phyloP scores from a whole-genome alignment of 805 yeast species.

The Ogataea pignaliae region DNA sequence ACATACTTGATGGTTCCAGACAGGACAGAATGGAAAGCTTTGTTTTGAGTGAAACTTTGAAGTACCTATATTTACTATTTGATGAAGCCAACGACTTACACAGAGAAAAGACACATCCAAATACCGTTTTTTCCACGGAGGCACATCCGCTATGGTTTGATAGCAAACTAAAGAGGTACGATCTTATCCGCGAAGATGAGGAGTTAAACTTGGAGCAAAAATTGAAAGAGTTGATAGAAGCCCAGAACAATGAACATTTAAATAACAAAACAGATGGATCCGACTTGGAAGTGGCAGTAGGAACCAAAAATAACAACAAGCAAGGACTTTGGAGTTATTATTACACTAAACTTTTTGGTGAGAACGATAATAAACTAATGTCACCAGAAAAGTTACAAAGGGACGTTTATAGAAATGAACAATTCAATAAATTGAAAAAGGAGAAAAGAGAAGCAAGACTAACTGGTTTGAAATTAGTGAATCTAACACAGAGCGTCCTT shows the following conservation, averaged over 20 bases:
- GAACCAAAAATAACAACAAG: background rate
- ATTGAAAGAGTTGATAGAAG: no score
- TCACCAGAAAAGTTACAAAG: background rate
- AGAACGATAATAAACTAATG: background rate
- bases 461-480: background rate
- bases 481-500: background rate
- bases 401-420: background rate
- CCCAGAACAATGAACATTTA: no score
- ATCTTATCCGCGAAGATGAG: conserved; percentile 23
- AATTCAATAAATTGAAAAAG: background rate
- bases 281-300: no score
- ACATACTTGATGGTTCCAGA: conserved; percentile 53
- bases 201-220: no score
- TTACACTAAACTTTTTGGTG: conserved; percentile 1
- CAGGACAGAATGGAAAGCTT: conserved; percentile 91
- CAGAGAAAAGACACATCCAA: conserved; percentile 28
- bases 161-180: conserved; percentile 21
- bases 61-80: conserved; percentile 75
- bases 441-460: background rate
- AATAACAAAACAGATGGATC: no score
- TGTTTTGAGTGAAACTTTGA: conserved; percentile 81
- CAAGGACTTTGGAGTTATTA: background rate
- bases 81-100: conserved; percentile 58
- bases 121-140: conserved; percentile 70
- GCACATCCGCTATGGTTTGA: conserved; percentile 87